Evolutionary conservation across 352 stramenopile genomes (phyloP).

Genomic region (Pythium apleroticum): DNA sequence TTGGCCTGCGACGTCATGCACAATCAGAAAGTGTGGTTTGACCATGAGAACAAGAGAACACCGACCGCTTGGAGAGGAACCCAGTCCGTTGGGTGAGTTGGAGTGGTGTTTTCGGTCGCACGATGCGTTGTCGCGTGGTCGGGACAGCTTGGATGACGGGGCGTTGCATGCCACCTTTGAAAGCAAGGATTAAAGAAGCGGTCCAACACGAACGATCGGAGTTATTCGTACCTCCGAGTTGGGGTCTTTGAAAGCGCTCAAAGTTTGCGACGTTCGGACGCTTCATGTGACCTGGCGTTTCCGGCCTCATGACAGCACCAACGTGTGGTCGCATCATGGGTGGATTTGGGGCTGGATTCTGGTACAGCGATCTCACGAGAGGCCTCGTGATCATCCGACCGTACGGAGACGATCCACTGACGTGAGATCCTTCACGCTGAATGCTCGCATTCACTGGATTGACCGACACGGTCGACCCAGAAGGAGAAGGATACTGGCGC

Average conservation of each 20-base stretch:
- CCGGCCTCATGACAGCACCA: constrained; percentile 27
- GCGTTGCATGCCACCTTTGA: constrained; percentile 24
- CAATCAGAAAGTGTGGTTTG: background rate
- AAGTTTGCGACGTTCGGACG: constrained; percentile 58
- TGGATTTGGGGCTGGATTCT: constrained; percentile 8
- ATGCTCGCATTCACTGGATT: constrained; percentile 21
- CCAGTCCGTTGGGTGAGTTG: constrained; percentile 57
- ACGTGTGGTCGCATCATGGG: constrained; percentile 36
- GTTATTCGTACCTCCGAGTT: constrained; percentile 37
- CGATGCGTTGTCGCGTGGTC: constrained; percentile 44
- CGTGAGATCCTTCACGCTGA: constrained; percentile 32
- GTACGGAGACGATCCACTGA: constrained; percentile 47
- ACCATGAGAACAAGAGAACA: background rate
- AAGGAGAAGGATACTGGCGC: constrained; percentile 60
- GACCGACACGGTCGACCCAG: constrained; percentile 45
- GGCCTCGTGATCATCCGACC: constrained; percentile 41
- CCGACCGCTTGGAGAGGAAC: constrained; percentile 65
- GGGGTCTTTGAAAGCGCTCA: constrained; percentile 62
- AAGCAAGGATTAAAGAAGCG: constrained; percentile 9
- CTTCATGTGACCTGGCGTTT: constrained; percentile 43
- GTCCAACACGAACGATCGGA: background rate
- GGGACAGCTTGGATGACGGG: constrained; percentile 43
- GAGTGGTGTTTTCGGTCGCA: constrained; percentile 72
- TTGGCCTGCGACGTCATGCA: constrained; percentile 12
- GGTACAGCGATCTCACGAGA: constrained; percentile 27